Conservation (phyloP, 257 asterid genomes). For the Solanum sejunctum region DNA sequence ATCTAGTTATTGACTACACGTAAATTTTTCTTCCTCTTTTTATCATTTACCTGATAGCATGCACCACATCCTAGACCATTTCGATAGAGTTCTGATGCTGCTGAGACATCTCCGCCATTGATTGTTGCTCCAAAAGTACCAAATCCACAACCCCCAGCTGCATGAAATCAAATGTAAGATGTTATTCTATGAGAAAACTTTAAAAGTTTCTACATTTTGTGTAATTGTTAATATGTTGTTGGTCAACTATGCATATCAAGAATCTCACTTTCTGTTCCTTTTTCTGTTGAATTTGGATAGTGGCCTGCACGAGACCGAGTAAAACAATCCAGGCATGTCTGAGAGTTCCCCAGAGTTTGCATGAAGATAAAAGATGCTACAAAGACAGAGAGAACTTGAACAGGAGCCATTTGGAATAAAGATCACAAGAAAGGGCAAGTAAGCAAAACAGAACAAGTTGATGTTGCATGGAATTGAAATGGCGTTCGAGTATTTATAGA, state of each 20-base stretch:
- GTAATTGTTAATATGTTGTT: neutral
- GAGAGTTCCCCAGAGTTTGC: constrained; percentile 25
- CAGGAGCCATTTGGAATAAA: constrained; percentile 13
- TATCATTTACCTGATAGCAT: constrained; percentile 55
- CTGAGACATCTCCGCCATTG: constrained; percentile 66
- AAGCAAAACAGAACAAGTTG: constrained; percentile 8
- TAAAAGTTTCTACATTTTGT: neutral
- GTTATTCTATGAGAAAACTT: neutral
- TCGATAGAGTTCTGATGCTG: constrained; percentile 62
- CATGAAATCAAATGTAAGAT: constrained; percentile 3
- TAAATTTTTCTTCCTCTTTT: neutral
- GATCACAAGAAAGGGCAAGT: neutral
- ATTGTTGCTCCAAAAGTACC: constrained; percentile 66
- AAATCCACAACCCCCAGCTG: constrained; percentile 69
- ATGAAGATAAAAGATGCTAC: constrained; percentile 25
- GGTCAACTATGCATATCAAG: neutral
- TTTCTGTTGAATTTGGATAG: constrained; percentile 61
- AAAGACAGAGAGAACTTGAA: constrained; percentile 8
- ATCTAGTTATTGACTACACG: neutral
- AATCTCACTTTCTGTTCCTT: constrained; percentile 62
- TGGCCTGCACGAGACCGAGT: constrained; percentile 52
- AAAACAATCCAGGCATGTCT: constrained; percentile 49
- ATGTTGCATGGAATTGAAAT: constrained; percentile 11
- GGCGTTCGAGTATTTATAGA: constrained; percentile 27
- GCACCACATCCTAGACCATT: constrained; percentile 79